These are phyloP conservation scores for Asterella californica DNA, from an alignment of 225 moss, liverwort and hornwort genomes.

Conservation along the genomic window DNA sequence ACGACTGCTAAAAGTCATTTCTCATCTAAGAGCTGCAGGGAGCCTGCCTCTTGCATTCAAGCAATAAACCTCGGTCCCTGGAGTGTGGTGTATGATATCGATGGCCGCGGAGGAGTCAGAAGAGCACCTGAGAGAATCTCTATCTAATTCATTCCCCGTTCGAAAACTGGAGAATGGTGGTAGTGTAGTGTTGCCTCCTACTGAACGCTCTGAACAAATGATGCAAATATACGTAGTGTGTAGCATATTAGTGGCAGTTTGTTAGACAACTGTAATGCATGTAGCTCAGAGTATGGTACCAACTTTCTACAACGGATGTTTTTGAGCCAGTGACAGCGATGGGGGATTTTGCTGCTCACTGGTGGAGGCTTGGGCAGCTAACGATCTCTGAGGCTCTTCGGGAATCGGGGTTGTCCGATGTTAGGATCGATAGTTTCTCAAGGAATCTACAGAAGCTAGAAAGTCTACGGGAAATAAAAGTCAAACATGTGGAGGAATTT, in stretches of 20 bases:
- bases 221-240: neutral
- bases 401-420: conserved; percentile 22
- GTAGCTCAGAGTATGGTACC: neutral
- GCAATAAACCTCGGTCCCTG: too few relatives aligned
- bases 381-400: conserved; percentile 23
- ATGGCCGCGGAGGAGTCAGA: too few relatives aligned
- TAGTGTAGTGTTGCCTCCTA: too few relatives aligned
- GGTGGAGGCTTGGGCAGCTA: conserved; percentile 26
- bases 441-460: neutral
- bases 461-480: neutral
- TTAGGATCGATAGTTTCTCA: neutral
- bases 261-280: neutral
- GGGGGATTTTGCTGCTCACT: conserved; percentile 13
- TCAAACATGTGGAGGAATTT: conserved; percentile 2
- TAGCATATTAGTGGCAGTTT: neutral
- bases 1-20: too few relatives aligned
- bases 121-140: too few relatives aligned
- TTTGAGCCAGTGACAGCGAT: neutral
- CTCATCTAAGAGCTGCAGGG: too few relatives aligned
- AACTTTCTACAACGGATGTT: neutral
- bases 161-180: too few relatives aligned
- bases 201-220: too few relatives aligned
- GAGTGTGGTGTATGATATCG: too few relatives aligned
- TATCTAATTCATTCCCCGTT: too few relatives aligned
- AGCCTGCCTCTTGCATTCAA: too few relatives aligned